These are phyloP conservation scores for Naganishia vishniacii DNA, from an alignment of 768 basidiomycete genomes.

Conservation along the genomic window DNA sequence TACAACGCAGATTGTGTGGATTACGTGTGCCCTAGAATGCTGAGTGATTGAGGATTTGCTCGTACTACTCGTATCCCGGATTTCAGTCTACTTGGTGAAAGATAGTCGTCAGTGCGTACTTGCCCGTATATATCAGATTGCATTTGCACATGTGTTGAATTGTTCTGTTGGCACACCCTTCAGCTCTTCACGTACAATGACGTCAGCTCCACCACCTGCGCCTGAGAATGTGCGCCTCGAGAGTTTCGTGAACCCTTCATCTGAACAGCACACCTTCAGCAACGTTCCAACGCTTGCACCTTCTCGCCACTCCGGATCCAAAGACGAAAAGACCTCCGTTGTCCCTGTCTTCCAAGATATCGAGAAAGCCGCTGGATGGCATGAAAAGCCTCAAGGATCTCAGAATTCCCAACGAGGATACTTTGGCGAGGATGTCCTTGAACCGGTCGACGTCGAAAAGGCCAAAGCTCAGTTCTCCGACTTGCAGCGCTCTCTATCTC, in stretches of 20 bases:
- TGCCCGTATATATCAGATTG: too few relatives aligned
- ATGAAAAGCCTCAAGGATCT: neutral
- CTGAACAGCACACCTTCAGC: conserved; percentile 19
- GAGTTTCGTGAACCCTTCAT: conserved; percentile 3
- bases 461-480: conserved; percentile 25
- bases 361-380: conserved; percentile 17
- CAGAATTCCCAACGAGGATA: conserved; percentile 1
- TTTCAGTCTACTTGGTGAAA: too few relatives aligned
- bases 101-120: too few relatives aligned
- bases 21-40: too few relatives aligned
- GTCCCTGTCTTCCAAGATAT: neutral
- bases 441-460: conserved; percentile 24
- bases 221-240: conserved; percentile 17
- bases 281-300: conserved; percentile 23
- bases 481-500: conserved; percentile 21
- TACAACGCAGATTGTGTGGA: too few relatives aligned
- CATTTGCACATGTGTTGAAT: too few relatives aligned
- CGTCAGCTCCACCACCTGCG: conserved; percentile 16
- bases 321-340: conserved; percentile 18
- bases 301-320: conserved; percentile 22
- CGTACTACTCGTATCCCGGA: too few relatives aligned
- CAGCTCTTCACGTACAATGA: conserved; percentile 9
- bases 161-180: too few relatives aligned
- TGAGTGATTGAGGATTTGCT: too few relatives aligned
- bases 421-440: conserved; percentile 14